phyloP scores from a whole-genome alignment of 495 filamentous ascomycete genomes.

The Xylaria nigripes region DNA sequence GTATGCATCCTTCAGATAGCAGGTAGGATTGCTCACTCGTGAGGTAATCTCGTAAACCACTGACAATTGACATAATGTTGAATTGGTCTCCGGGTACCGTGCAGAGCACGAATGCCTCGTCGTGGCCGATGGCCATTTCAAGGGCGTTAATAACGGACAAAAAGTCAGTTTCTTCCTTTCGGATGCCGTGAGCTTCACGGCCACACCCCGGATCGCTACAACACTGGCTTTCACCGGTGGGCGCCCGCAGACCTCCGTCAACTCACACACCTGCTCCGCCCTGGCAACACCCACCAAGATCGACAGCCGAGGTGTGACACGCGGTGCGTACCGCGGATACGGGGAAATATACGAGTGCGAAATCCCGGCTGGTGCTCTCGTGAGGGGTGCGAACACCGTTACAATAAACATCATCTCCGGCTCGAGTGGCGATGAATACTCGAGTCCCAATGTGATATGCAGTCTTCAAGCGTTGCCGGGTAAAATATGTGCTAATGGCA shows the following conservation, averaged over 20 bases:
- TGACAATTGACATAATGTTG: slow-evolving; percentile 12
- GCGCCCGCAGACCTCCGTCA: slow-evolving; percentile 23
- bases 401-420: slow-evolving; percentile 46
- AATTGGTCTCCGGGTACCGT: slow-evolving; percentile 24
- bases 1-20: slow-evolving; percentile 27
- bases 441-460: slow-evolving; percentile 48
- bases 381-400: slow-evolving; percentile 44
- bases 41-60: not conserved
- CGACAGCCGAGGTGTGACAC: slow-evolving; percentile 46
- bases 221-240: slow-evolving; percentile 23
- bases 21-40: not conserved
- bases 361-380: slow-evolving; percentile 39
- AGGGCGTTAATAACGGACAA: slow-evolving; percentile 25
- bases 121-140: slow-evolving; percentile 27
- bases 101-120: slow-evolving; percentile 15
- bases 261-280: slow-evolving; percentile 17
- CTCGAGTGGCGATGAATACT: slow-evolving; percentile 37
- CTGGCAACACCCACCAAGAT: slow-evolving; percentile 29
- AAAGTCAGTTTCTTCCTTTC: slow-evolving; percentile 24
- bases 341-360: slow-evolving; percentile 45
- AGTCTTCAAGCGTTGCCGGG: not conserved
- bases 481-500: slow-evolving; percentile 1
- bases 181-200: slow-evolving; percentile 13
- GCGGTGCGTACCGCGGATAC: slow-evolving; percentile 45
- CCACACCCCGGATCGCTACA: slow-evolving; percentile 25